Conservation (phyloP, 331 rosid genomes). For the Cydonia oblonga region DNA sequence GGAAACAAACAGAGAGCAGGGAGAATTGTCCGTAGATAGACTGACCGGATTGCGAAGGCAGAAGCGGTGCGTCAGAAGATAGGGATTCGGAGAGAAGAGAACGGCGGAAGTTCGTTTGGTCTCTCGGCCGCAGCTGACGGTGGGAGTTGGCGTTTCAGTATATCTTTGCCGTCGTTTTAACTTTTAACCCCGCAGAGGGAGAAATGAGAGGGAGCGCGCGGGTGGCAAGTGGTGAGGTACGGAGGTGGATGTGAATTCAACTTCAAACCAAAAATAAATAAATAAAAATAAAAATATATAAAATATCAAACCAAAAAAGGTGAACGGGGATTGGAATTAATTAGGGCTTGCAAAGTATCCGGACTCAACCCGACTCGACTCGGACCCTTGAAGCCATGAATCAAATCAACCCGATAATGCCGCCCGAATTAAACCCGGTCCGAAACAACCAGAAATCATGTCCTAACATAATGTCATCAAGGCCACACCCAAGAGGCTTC, state of each 20-base stretch:
- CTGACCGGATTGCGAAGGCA: constrained; percentile 1
- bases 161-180: not conserved
- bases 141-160: not conserved
- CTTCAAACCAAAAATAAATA: not conserved
- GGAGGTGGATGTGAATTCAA: not conserved
- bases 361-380: not conserved
- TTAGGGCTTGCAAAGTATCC: not conserved
- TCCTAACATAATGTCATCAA: not conserved
- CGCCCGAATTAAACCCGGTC: not conserved
- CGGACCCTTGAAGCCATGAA: not conserved
- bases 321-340: not conserved
- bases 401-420: not conserved
- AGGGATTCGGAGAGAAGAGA: not conserved
- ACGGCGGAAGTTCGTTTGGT: not conserved
- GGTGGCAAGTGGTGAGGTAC: not conserved
- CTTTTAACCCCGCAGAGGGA: not conserved
- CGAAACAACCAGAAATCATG: not conserved
- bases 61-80: not conserved
- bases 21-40: not conserved
- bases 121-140: not conserved
- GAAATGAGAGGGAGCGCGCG: not conserved
- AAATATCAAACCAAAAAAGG: not conserved
- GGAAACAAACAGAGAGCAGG: not conserved
- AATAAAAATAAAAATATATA: no score
- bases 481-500: not conserved